Percentiles rank a stretch among this genome's conserved stretches.
Evolutionary conservation across 2,329 filamentous ascomycete species (phyloP).

Genomic region (Sclerotinia borealis): DNA sequence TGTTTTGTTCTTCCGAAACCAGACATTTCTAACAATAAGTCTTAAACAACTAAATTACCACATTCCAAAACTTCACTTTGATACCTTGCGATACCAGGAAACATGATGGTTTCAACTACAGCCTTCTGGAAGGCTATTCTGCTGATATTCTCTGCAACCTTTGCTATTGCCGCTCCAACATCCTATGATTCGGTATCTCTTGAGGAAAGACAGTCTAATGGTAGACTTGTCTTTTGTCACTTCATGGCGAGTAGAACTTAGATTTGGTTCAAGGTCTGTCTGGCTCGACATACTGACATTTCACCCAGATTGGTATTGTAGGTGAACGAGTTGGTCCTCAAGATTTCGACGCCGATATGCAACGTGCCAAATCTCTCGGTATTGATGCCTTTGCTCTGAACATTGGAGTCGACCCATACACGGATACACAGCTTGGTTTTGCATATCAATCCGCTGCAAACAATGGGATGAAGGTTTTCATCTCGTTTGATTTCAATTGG

Average conservation of each 20-base stretch:
- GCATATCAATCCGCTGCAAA: slow-evolving; percentile 28
- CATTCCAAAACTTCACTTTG: not conserved
- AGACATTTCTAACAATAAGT: not conserved
- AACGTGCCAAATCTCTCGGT: slow-evolving; percentile 28
- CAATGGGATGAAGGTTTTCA: slow-evolving; percentile 31
- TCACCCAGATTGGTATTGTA: slow-evolving; percentile 21
- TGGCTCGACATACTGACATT: not conserved
- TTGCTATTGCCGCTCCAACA: slow-evolving; percentile 3
- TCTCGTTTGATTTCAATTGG: slow-evolving; percentile 32
- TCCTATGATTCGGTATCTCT: not conserved
- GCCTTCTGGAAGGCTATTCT: not conserved
- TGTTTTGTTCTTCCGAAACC: not conserved
- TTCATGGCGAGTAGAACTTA: slow-evolving; percentile 17
- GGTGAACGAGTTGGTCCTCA: slow-evolving; percentile 17
- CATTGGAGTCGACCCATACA: slow-evolving; percentile 31
- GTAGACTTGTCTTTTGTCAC: slow-evolving; percentile 19
- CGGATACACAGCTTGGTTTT: slow-evolving; percentile 26
- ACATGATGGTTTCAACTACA: not conserved
- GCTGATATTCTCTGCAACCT: not conserved
- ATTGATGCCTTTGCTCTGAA: slow-evolving; percentile 35
- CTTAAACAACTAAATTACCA: not conserved
- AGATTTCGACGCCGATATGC: slow-evolving; percentile 21
- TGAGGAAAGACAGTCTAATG: slow-evolving; percentile 5
- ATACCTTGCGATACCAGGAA: not conserved
- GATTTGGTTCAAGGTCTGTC: not conserved